Evolutionary conservation across 495 filamentous ascomycete species (phyloP).

Genomic region (Daldinia decipiens): DNA sequence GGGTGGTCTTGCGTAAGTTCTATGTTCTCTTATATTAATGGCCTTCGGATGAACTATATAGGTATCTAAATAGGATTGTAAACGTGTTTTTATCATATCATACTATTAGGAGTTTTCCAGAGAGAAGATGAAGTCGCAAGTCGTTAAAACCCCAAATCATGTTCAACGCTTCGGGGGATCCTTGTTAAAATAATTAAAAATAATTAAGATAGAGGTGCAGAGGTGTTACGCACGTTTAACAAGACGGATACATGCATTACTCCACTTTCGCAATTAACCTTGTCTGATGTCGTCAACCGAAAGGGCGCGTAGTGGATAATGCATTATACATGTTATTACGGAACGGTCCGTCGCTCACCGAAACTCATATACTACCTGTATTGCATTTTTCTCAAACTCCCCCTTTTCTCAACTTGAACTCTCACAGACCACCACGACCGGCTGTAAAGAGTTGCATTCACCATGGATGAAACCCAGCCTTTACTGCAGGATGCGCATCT

Average conservation of each 20-base stretch:
- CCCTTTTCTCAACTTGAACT: not conserved
- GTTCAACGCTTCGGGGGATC: not conserved
- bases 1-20: not conserved
- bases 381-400: not conserved
- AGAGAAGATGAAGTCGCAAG: not conserved
- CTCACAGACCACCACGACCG: not conserved
- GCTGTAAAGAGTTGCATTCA: not conserved
- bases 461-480: slow-evolving; percentile 53
- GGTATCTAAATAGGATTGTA: not conserved
- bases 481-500: slow-evolving; percentile 44
- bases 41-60: not conserved
- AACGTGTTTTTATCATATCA: not conserved
- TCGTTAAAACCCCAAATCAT: not conserved
- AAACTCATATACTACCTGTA: slow-evolving; percentile 11
- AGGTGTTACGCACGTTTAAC: slow-evolving; percentile 10
- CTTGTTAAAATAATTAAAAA: too few relatives aligned
- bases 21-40: not conserved
- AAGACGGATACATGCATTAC: slow-evolving; percentile 3
- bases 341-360: not conserved
- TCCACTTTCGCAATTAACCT: slow-evolving; percentile 21
- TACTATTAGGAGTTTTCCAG: not conserved
- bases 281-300: slow-evolving; percentile 35
- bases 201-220: too few relatives aligned
- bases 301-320: slow-evolving; percentile 27
- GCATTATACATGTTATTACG: too few relatives aligned